Conservation (phyloP, 2,329 filamentous ascomycete species). For the Ascochyta clinopodiicola region DNA sequence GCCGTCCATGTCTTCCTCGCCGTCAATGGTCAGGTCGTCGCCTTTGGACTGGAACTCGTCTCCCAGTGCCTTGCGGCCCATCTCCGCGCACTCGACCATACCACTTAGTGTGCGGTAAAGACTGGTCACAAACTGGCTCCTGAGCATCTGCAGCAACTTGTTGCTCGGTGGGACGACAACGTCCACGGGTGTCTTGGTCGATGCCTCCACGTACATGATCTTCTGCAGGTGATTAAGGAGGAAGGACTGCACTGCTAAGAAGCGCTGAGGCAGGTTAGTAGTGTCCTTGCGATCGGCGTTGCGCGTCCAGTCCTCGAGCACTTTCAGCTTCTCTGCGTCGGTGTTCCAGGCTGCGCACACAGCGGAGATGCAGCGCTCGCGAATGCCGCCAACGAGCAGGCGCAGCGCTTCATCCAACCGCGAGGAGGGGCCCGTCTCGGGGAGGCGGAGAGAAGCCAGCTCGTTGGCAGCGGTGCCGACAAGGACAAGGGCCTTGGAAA, state of each 20-base stretch:
- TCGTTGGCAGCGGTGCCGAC: conserved; percentile 88
- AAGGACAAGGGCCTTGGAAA: conserved; percentile 80
- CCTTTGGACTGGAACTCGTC: conserved; percentile 60
- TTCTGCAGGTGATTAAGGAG: conserved; percentile 89
- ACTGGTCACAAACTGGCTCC: conserved; percentile 90
- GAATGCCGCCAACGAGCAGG: conserved; percentile 74
- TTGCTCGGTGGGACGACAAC: conserved; percentile 85
- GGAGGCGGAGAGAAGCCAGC: conserved; percentile 75
- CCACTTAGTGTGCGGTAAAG: conserved; percentile 93
- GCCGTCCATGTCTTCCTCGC: conserved; percentile 33
- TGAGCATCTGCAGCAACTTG: conserved; percentile 89
- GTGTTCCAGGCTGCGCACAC: conserved; percentile 91
- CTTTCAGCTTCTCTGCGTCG: conserved; percentile 90
- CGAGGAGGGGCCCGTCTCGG: conserved; percentile 62
- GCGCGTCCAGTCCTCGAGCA: conserved; percentile 91
- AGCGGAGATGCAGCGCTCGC: conserved; percentile 85
- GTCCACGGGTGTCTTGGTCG: conserved; percentile 75
- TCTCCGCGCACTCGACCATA: conserved; percentile 96
- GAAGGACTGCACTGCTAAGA: conserved; percentile 83
- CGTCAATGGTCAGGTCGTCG: conserved; percentile 53
- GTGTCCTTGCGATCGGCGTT: conserved; percentile 82
- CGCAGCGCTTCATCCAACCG: conserved; percentile 71
- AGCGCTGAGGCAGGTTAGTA: conserved; percentile 87
- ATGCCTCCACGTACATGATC: conserved; percentile 91
- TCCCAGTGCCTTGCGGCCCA: conserved; percentile 68